Evolutionary conservation across 2,329 filamentous ascomycete genomes (phyloP).

Genomic region (Ceratocystiopsis sp.): DNA sequence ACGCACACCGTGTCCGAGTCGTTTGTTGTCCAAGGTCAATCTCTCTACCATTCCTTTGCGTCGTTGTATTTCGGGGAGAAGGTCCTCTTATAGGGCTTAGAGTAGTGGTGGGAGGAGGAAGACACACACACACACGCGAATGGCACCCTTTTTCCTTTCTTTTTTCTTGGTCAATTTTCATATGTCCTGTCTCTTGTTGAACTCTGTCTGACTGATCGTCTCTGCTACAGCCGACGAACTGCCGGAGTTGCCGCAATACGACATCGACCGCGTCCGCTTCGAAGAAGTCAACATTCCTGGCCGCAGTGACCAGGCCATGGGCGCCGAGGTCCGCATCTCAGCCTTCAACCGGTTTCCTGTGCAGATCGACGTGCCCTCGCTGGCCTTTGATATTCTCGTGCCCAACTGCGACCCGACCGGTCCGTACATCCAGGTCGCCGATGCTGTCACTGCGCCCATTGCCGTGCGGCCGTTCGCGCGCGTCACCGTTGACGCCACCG

Average conservation of each 20-base stretch:
- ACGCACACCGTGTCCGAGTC: constrained; percentile 59
- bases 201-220: constrained; percentile 16
- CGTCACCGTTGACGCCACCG: constrained; percentile 52
- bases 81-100: not conserved
- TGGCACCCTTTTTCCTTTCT: not conserved
- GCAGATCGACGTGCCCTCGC: constrained; percentile 55
- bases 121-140: not conserved
- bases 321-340: constrained; percentile 58
- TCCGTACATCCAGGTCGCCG: constrained; percentile 60
- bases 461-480: constrained; percentile 50
- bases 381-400: constrained; percentile 73
- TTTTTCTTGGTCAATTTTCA: constrained; percentile 5
- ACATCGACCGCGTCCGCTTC: constrained; percentile 66
- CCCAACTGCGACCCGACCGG: constrained; percentile 60
- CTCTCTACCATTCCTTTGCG: constrained; percentile 46
- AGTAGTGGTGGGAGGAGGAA: not conserved
- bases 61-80: constrained; percentile 46
- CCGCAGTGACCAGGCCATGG: constrained; percentile 46
- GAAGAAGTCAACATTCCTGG: constrained; percentile 44
- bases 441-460: constrained; percentile 51
- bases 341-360: constrained; percentile 66
- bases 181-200: no score
- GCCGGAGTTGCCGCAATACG: constrained; percentile 63
- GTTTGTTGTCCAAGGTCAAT: constrained; percentile 69
- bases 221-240: constrained; percentile 44